These are phyloP conservation scores for Colletotrichum sp. DNA, from an alignment of 2,329 filamentous ascomycete genomes.

Conservation along the genomic window DNA sequence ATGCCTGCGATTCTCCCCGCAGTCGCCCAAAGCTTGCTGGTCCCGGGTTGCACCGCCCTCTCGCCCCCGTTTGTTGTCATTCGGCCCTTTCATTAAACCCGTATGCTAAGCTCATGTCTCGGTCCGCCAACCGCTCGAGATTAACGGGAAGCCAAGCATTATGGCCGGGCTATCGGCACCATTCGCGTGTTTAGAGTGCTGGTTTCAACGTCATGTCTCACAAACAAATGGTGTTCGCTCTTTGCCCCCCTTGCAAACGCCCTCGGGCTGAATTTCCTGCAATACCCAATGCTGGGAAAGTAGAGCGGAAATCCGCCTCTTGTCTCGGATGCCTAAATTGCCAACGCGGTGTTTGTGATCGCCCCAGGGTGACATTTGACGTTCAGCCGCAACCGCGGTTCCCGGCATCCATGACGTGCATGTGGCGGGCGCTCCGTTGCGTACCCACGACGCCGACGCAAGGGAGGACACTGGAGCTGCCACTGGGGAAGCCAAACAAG, in stretches of 20 bases:
- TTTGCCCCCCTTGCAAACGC: not conserved
- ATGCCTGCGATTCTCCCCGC: not conserved
- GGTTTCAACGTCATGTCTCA: slow-evolving; percentile 9
- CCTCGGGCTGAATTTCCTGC: not conserved
- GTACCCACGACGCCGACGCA: not conserved
- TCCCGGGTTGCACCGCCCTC: not conserved
- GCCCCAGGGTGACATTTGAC: not conserved
- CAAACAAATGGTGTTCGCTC: not conserved
- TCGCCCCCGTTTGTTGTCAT: not conserved
- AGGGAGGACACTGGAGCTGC: not conserved
- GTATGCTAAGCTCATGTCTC: not conserved
- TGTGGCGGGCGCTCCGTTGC: not conserved
- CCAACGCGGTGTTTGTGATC: not conserved
- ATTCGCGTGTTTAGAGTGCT: not conserved
- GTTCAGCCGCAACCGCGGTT: not conserved
- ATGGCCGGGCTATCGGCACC: not conserved
- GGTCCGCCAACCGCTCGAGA: not conserved
- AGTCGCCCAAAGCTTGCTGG: not conserved
- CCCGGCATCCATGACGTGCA: not conserved
- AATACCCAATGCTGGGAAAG: not conserved
- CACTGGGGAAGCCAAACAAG: not conserved
- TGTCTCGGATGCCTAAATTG: not conserved
- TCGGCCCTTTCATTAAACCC: not conserved
- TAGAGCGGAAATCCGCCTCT: not conserved
- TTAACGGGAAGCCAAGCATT: not conserved